A percentile compares a stretch with the other conserved stretches of the same genome.
Evolutionary conservation across 257 asterid genomes (phyloP).

Genomic region (Jasminum sambac): DNA sequence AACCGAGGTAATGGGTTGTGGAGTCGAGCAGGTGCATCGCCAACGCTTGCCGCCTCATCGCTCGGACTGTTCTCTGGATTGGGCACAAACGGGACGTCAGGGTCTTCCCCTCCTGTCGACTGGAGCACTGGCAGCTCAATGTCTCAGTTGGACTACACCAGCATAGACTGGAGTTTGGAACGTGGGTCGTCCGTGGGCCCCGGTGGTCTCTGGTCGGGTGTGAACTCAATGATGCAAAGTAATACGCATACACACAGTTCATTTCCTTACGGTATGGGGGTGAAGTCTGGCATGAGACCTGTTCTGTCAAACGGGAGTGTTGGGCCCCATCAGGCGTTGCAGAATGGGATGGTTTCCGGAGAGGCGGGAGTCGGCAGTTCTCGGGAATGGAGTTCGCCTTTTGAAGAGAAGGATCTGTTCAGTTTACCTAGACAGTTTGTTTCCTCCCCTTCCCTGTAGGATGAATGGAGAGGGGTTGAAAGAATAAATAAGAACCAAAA

Average conservation of each 20-base stretch:
- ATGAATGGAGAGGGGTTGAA: conserved; percentile 31
- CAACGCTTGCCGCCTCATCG: conserved; percentile 56
- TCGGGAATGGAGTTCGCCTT: conserved; percentile 89
- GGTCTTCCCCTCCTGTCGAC: conserved; percentile 51
- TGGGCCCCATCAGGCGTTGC: conserved; percentile 42
- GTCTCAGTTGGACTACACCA: conserved; percentile 51
- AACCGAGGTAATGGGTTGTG: conserved; percentile 42
- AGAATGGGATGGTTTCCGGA: conserved; percentile 43
- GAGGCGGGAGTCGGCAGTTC: conserved; percentile 52
- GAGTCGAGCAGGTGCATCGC: conserved; percentile 44
- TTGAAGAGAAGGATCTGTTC: conserved; percentile 87
- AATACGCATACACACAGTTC: conserved; percentile 44
- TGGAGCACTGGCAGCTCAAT: conserved; percentile 54
- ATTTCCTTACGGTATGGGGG: conserved; percentile 46
- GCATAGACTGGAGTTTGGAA: conserved; percentile 66
- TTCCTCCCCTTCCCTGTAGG: conserved; percentile 77
- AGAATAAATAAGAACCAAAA: conserved; percentile 30
- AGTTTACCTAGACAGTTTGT: conserved; percentile 91
- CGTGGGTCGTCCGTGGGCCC: conserved; percentile 35
- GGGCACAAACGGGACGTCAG: conserved; percentile 42
- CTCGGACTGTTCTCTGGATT: conserved; percentile 64
- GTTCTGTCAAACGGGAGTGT: conserved; percentile 42
- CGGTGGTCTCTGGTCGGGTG: conserved; percentile 47
- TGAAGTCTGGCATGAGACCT: conserved; percentile 55
- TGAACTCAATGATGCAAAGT: conserved; percentile 41